These are phyloP conservation scores for Fusarium decemcellulare DNA, from an alignment of 2,329 filamentous ascomycete genomes.

Conservation along the genomic window DNA sequence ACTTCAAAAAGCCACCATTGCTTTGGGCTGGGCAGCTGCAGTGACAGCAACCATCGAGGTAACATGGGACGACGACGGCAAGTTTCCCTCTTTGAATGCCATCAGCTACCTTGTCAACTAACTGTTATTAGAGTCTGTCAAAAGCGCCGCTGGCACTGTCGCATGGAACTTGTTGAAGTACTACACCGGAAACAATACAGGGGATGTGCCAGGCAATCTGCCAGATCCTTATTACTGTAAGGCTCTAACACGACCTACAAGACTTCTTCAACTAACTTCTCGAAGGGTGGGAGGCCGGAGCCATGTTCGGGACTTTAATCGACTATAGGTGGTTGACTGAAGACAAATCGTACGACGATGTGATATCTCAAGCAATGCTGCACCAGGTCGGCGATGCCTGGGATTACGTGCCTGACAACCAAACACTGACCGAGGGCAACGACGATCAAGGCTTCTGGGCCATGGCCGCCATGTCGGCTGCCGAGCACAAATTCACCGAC, in stretches of 20 bases:
- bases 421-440: constrained; percentile 74
- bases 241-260: constrained; percentile 52
- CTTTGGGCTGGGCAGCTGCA: constrained; percentile 32
- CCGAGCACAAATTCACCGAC: constrained; percentile 82
- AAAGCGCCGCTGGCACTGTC: constrained; percentile 62
- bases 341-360: constrained; percentile 74
- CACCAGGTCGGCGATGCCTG: constrained; percentile 72
- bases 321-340: constrained; percentile 82
- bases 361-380: constrained; percentile 70
- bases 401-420: constrained; percentile 78
- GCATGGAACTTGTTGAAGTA: constrained; percentile 64
- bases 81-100: background rate
- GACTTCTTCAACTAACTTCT: constrained; percentile 24
- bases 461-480: constrained; percentile 84
- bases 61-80: constrained; percentile 42
- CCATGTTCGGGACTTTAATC: constrained; percentile 78
- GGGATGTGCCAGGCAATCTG: constrained; percentile 70
- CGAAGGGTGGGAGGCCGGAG: constrained; percentile 78
- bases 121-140: constrained; percentile 61
- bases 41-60: constrained; percentile 33
- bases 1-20: constrained; percentile 24
- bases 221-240: constrained; percentile 76
- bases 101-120: background rate
- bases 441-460: constrained; percentile 90
- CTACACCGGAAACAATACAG: constrained; percentile 71